phyloP scores from a whole-genome alignment of 768 basidiomycete genomes.

The Suillus fuscotomentosus region DNA sequence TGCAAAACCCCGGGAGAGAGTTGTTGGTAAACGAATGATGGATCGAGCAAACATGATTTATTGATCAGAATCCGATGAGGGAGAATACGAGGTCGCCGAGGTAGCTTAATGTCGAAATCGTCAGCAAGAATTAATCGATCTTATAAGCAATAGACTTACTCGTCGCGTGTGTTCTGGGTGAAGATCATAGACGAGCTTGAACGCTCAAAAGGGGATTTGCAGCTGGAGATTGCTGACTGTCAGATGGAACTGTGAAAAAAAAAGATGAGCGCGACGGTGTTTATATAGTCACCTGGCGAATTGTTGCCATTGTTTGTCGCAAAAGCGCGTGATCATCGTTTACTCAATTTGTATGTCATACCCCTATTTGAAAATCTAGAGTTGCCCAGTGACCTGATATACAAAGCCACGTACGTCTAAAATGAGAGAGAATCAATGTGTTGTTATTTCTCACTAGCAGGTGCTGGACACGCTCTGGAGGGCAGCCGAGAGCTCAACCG shows the following conservation, averaged over 20 bases:
- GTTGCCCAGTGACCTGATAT: neutral
- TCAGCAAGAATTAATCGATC: slow-evolving; percentile 18
- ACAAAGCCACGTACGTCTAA: too few species aligned
- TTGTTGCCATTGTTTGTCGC: neutral
- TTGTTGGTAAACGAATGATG: slow-evolving; percentile 45
- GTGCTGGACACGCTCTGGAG: too few species aligned
- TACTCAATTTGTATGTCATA: neutral
- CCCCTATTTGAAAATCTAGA: neutral
- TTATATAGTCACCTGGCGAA: slow-evolving; percentile 10
- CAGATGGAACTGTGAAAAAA: neutral
- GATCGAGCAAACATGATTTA: slow-evolving; percentile 58
- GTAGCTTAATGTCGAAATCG: slow-evolving; percentile 49
- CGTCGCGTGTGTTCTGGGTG: slow-evolving; percentile 87
- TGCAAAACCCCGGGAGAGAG: slow-evolving; percentile 58
- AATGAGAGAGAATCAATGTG: too few species aligned
- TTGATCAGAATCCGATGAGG: slow-evolving; percentile 42
- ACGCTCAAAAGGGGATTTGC: slow-evolving; percentile 16
- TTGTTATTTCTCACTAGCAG: too few species aligned
- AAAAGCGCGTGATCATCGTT: neutral
- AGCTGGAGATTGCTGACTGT: neutral
- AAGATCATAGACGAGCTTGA: slow-evolving; percentile 66
- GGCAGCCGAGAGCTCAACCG: too few species aligned
- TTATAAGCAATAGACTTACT: slow-evolving; percentile 46
- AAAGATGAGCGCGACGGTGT: neutral
- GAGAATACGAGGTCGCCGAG: slow-evolving; percentile 91